These are phyloP conservation scores for Immersiporthe knoxdaviesiana DNA, from an alignment of 2,329 filamentous ascomycete species.

Conservation along the genomic window DNA sequence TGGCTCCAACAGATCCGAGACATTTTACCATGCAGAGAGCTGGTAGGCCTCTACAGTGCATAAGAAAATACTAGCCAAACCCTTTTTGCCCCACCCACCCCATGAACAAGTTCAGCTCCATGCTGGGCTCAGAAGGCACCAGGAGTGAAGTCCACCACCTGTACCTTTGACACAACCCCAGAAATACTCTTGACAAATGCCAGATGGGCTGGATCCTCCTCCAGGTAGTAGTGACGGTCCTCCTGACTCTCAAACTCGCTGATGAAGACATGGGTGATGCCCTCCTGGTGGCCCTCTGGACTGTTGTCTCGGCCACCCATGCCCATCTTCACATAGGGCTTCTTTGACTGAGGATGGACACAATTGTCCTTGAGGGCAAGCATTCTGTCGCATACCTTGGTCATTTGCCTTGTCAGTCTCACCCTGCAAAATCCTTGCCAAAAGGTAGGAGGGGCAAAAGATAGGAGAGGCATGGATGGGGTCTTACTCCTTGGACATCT, in stretches of 20 bases:
- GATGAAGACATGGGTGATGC: constrained; percentile 71
- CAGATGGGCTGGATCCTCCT: constrained; percentile 65
- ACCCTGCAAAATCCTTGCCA: not conserved
- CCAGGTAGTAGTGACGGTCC: constrained; percentile 71
- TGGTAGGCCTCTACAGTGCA: too few relatives aligned
- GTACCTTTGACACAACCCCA: constrained; percentile 53
- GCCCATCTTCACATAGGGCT: constrained; percentile 62
- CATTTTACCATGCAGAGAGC: too few relatives aligned
- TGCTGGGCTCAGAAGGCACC: constrained; percentile 42
- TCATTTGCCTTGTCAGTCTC: constrained; percentile 8
- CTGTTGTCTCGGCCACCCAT: constrained; percentile 66
- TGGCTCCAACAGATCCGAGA: too few relatives aligned
- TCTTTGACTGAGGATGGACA: constrained; percentile 60
- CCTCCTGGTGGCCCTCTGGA: constrained; percentile 61
- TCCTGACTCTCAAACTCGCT: constrained; percentile 65
- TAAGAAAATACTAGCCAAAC: not conserved
- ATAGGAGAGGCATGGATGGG: not conserved
- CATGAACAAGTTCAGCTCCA: not conserved
- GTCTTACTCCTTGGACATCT: constrained; percentile 59
- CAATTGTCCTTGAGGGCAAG: constrained; percentile 62
- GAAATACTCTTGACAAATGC: constrained; percentile 59
- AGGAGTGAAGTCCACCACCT: constrained; percentile 63
- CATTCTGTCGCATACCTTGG: constrained; percentile 41
- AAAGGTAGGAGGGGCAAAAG: not conserved
- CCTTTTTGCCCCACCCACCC: too few relatives aligned